Evolutionary conservation across 2,329 filamentous ascomycete genomes (phyloP).

Genomic region (Mollisiaceae sp.): DNA sequence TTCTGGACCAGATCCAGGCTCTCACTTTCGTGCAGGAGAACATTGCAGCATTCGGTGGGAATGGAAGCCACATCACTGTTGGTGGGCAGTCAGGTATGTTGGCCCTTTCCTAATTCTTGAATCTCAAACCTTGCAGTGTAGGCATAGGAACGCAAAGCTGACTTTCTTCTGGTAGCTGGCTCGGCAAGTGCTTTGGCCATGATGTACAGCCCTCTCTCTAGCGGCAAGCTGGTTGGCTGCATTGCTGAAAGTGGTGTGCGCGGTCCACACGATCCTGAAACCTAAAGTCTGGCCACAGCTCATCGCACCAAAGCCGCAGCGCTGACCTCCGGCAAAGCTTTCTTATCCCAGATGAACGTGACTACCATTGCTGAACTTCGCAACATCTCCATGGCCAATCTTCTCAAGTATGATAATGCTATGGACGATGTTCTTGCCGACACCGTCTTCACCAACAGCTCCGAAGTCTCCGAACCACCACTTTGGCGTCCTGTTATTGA

Average conservation of each 20-base stretch:
- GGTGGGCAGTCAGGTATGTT: conserved; percentile 46
- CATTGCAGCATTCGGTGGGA: conserved; percentile 49
- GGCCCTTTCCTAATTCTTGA: background rate
- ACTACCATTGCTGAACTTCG: conserved; percentile 33
- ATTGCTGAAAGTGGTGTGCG: conserved; percentile 40
- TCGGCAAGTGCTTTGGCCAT: conserved; percentile 49
- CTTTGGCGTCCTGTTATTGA: conserved; percentile 30
- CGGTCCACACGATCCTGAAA: conserved; percentile 37
- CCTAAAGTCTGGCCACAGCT: conserved; percentile 31
- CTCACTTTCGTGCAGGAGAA: conserved; percentile 56
- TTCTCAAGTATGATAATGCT: background rate
- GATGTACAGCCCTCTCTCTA: conserved; percentile 38
- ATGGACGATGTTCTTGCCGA: background rate
- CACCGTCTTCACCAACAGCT: conserved; percentile 9
- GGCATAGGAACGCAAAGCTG: background rate
- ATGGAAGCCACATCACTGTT: conserved; percentile 51
- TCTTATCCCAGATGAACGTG: conserved; percentile 29
- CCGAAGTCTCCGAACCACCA: conserved; percentile 7
- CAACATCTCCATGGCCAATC: conserved; percentile 16
- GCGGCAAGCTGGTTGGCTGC: conserved; percentile 37
- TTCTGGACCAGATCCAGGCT: conserved; percentile 55
- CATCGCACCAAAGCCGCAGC: conserved; percentile 28
- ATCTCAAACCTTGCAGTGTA: too few species aligned
- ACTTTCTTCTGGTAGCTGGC: conserved; percentile 31
- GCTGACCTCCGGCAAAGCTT: conserved; percentile 20